Evolutionary conservation across 176 grass and related monocot species (phyloP), one percentile per base, ranked within the genome.

Genomic region (Lolium rigidum): DNA sequence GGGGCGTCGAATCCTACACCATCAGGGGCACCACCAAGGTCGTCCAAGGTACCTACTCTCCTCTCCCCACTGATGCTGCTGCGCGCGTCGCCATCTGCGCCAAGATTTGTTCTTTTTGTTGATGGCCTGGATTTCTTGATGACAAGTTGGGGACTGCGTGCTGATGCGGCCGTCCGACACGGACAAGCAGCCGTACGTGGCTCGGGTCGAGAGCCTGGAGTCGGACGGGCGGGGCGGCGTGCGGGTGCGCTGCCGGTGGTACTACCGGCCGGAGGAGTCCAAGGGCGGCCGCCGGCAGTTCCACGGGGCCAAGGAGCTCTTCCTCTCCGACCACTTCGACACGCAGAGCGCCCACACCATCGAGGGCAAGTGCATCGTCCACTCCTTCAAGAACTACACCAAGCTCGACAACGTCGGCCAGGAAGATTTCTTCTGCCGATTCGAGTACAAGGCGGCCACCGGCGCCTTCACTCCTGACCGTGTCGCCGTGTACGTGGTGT

Each of bases 261-360:
- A 97, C 74, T 97, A 97, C 87, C 94, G 94, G 39, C 94, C 94
- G 46, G 94, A 97, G 87, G 94, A 97, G 78, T 91, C 94, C 58
- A 90, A 94, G 81, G 94, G 92, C 5, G 94, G 94, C 18, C 78
- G 94, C 9, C 65, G 94, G 57, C 94, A 91, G 20, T 97, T 97
- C 82, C 94, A 97, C 28, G 94, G 94, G 10, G 89, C 85, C 59
- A 97, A 97, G 89, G 94, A 97, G 89, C 87, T 97, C 38, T 97
- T 97, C 87, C 89, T 97, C 67, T 97, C 94, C 10, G 94, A 97
- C 68, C 94, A 97, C 62, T 90, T 88, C 62, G 94, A 97, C 78
- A 78, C 61, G 65, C 94, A 97, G 90, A 97, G 94, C 41, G 94
- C 94, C 0, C 89, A 97, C 82, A 97, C 94, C 79, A 97, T 97